phyloP scores from a whole-genome alignment of 2,329 filamentous ascomycete genomes.

The Fusarium falciforme region DNA sequence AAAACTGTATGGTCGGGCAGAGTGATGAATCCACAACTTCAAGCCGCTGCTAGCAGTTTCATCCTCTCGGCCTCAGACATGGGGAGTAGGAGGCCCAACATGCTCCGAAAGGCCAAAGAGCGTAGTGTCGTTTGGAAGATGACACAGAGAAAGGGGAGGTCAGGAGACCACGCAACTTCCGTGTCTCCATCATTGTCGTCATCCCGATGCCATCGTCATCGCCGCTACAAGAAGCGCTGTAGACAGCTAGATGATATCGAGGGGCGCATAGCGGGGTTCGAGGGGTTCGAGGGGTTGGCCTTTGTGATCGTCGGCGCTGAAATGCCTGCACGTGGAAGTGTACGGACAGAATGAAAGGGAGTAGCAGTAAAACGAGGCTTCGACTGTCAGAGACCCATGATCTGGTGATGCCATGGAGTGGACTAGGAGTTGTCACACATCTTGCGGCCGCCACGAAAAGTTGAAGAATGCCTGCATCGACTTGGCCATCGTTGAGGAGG shows the following conservation, averaged over 20 bases:
- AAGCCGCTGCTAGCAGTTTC: background rate
- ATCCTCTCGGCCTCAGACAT: background rate
- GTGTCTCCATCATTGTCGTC: background rate
- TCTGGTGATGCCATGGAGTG: too few relatives aligned
- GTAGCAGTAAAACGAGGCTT: too few relatives aligned
- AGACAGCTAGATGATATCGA: background rate
- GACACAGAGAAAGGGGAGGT: background rate
- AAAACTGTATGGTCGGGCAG: background rate
- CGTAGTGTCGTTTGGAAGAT: background rate
- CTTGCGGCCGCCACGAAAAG: background rate
- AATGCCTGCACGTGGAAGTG: too few relatives aligned
- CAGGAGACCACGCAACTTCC: background rate
- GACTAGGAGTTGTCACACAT: background rate
- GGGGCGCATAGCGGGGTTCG: background rate
- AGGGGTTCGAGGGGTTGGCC: too few relatives aligned
- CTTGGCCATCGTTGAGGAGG: background rate
- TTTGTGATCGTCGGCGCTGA: too few relatives aligned
- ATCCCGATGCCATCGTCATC: background rate
- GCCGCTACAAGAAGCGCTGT: background rate
- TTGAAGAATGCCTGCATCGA: background rate
- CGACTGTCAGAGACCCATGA: too few relatives aligned
- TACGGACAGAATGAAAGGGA: too few relatives aligned
- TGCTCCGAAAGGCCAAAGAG: background rate
- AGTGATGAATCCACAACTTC: background rate
- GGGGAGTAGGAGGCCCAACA: background rate